Conservation (phyloP, 768 basidiomycete genomes). For the Phanerochaete carnosa region DNA sequence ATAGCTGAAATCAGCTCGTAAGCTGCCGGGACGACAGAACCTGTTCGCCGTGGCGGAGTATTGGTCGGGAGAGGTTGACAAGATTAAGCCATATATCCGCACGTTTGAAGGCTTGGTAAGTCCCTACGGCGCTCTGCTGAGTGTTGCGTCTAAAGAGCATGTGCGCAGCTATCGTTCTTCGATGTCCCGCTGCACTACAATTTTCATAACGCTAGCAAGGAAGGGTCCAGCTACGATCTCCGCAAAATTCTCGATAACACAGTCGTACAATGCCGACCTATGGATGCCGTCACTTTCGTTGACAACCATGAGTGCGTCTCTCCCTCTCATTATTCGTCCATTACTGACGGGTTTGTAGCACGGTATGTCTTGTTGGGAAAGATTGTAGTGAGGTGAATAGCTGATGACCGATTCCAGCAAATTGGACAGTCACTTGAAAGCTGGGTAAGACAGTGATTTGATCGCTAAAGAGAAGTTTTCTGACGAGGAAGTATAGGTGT, state of each 20-base stretch:
- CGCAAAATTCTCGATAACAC: constrained; percentile 69
- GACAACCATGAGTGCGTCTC: constrained; percentile 81
- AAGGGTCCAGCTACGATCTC: constrained; percentile 68
- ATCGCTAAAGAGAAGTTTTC: background rate
- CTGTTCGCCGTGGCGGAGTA: constrained; percentile 78
- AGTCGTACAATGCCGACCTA: constrained; percentile 62
- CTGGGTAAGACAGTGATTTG: constrained; percentile 50
- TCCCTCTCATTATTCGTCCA: constrained; percentile 5
- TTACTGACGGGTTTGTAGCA: constrained; percentile 38
- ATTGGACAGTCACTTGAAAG: constrained; percentile 77
- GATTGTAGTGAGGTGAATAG: background rate
- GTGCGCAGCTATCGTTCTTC: constrained; percentile 74
- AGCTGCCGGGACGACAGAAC: constrained; percentile 36
- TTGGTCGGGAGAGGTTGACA: constrained; percentile 66
- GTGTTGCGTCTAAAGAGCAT: background rate
- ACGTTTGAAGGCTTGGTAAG: constrained; percentile 63
- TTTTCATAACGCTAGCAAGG: constrained; percentile 72
- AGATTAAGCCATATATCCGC: constrained; percentile 55
- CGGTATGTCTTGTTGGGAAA: constrained; percentile 40
- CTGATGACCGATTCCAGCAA: constrained; percentile 35
- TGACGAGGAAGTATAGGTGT: constrained; percentile 46
- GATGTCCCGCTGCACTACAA: constrained; percentile 89
- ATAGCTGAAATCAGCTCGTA: constrained; percentile 54
- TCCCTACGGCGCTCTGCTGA: no score
- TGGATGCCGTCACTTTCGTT: constrained; percentile 86